A percentile compares a stretch with the other conserved stretches of the same genome.
phyloP scores from a whole-genome alignment of 192 early-diverging fungal species.

The Backusella liffmaniae region DNA sequence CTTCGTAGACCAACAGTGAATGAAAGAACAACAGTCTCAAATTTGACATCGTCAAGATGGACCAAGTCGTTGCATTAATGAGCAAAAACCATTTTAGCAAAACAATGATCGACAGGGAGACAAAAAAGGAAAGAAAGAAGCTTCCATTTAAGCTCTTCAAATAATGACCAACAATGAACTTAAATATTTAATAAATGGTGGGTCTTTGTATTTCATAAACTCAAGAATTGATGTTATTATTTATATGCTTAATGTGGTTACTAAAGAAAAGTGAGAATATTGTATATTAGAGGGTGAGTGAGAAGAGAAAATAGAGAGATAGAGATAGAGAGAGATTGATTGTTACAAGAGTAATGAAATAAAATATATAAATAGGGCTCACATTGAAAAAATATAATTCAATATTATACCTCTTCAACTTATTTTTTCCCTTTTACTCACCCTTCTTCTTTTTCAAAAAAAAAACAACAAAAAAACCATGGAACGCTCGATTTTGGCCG shows the following conservation, averaged over 20 bases:
- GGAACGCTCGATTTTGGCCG: neutral
- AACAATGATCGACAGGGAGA: neutral
- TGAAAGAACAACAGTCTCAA: neutral
- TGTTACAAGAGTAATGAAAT: neutral
- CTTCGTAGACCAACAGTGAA: too few species aligned
- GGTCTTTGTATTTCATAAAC: neutral
- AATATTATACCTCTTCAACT: too few species aligned
- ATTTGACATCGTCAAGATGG: too few species aligned
- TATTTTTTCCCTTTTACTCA: too few species aligned
- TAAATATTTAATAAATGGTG: too few species aligned
- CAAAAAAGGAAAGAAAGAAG: neutral
- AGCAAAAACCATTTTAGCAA: neutral
- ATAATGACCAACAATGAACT: neutral
- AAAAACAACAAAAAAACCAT: neutral
- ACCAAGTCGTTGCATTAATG: too few species aligned
- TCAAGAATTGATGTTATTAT: neutral
- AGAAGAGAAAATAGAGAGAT: too few species aligned
- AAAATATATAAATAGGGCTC: too few species aligned
- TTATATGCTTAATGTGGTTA: neutral
- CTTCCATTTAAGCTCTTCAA: neutral
- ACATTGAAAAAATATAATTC: too few species aligned
- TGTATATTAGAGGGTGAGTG: neutral
- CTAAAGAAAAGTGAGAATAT: neutral
- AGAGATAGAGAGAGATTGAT: neutral
- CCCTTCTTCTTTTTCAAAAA: neutral